Evolutionary conservation across 768 basidiomycete species (phyloP).

Genomic region (Cytidiella melzeri): DNA sequence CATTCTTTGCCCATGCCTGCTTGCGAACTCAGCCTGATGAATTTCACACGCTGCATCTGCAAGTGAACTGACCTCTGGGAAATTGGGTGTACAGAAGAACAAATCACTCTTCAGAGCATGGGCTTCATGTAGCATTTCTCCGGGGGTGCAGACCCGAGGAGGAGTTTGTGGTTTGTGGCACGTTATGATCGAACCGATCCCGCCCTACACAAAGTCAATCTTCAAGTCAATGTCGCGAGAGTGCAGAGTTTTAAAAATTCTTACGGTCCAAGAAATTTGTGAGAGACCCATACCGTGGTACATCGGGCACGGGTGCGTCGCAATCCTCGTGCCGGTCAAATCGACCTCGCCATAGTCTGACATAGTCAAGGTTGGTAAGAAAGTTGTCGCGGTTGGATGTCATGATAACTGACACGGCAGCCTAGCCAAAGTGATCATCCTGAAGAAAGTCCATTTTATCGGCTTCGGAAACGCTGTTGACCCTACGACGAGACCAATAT

Average conservation of each 20-base stretch:
- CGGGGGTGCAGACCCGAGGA: conserved; percentile 22
- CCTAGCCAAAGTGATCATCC: too few relatives aligned
- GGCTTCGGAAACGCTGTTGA: conserved; percentile 17
- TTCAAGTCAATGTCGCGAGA: neutral
- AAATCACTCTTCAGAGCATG: conserved; percentile 19
- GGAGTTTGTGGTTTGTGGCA: conserved; percentile 22
- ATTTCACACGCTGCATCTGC: neutral
- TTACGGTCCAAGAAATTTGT: conserved; percentile 21
- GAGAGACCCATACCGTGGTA: conserved; percentile 24
- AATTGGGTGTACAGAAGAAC: conserved; percentile 24
- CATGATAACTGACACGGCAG: conserved; percentile 10
- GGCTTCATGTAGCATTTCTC: conserved; percentile 16
- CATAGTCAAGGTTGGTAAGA: too few relatives aligned
- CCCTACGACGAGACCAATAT: conserved; percentile 6
- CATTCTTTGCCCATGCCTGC: conserved; percentile 25
- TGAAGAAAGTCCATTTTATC: conserved; percentile 15
- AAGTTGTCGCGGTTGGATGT: neutral
- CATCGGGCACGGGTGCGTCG: conserved; percentile 22
- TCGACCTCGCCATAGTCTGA: conserved; percentile 24
- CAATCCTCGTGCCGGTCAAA: conserved; percentile 17
- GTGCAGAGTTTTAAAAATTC: neutral
- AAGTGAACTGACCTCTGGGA: conserved; percentile 26
- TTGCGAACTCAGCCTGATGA: neutral
- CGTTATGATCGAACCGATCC: conserved; percentile 20
- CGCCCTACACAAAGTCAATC: too few relatives aligned